Conservation (phyloP, 371 early-diverging fungal species). For the Apophysomyces elegans region DNA sequence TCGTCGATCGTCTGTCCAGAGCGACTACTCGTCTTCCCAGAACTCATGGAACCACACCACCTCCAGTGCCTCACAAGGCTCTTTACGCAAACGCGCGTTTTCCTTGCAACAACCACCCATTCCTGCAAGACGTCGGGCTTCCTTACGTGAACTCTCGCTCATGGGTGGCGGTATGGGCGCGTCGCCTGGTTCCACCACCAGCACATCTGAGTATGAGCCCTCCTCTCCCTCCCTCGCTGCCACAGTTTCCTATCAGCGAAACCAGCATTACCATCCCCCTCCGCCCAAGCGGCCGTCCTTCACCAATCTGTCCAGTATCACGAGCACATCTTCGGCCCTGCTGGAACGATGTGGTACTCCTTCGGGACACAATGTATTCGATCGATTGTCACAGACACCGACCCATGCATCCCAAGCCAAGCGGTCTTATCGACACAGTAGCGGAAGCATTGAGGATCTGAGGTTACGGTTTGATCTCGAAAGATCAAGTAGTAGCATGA, state of each 20-base stretch:
- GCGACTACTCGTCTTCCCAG: conserved; percentile 38
- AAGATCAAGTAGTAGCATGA: conserved; percentile 36
- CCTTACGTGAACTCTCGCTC: conserved; percentile 29
- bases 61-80: conserved; percentile 10
- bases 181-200: conserved; percentile 11
- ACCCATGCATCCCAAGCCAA: conserved; percentile 53
- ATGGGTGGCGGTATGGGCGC: neutral
- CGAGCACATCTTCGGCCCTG: conserved; percentile 25
- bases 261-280: conserved; percentile 17
- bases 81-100: conserved; percentile 30
- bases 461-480: conserved; percentile 42
- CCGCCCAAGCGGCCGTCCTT: conserved; percentile 2
- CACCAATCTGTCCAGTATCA: conserved; percentile 13
- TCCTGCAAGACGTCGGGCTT: conserved; percentile 26
- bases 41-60: conserved; percentile 20
- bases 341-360: conserved; percentile 36
- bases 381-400: conserved; percentile 51
- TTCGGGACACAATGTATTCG: conserved; percentile 43
- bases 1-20: conserved; percentile 47
- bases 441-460: conserved; percentile 50
- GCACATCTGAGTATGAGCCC: neutral
- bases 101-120: conserved; percentile 30
- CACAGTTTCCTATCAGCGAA: conserved; percentile 24
- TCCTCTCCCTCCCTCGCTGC: conserved; percentile 15
- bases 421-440: conserved; percentile 49